A percentile compares a stretch with the other conserved stretches of the same genome.
These are phyloP conservation scores for Lentinus brumalis DNA, from an alignment of 768 basidiomycete species.

Conservation along the genomic window DNA sequence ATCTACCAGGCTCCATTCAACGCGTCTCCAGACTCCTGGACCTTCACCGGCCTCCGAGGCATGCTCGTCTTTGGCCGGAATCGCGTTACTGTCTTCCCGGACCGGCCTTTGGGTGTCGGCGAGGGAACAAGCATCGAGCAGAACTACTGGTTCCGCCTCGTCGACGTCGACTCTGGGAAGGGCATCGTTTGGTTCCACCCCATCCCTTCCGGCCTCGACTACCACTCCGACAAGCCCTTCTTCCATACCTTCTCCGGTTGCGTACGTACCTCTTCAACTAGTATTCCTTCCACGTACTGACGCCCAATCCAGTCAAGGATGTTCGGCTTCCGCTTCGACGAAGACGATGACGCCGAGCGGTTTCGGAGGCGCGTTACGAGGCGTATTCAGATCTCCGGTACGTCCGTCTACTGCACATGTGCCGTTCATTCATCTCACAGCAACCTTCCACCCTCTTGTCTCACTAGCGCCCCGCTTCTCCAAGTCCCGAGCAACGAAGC, in stretches of 20 bases:
- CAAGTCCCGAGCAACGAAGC: conserved; percentile 4
- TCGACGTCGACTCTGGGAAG: conserved; percentile 57
- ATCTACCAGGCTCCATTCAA: conserved; percentile 63
- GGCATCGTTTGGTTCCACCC: conserved; percentile 67
- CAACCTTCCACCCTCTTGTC: neutral
- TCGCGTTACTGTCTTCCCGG: conserved; percentile 18
- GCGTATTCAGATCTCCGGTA: conserved; percentile 48
- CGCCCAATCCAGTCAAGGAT: conserved; percentile 38
- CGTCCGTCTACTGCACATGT: neutral
- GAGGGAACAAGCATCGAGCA: conserved; percentile 30
- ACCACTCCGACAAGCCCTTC: conserved; percentile 84
- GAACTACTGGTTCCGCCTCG: conserved; percentile 64
- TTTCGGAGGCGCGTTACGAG: conserved; percentile 64
- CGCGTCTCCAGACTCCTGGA: conserved; percentile 53
- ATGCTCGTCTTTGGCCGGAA: conserved; percentile 53
- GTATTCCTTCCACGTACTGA: conserved; percentile 22
- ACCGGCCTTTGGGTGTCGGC: conserved; percentile 23
- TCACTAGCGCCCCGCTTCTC: conserved; percentile 9
- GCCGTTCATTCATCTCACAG: conserved; percentile 1
- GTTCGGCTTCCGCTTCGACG: conserved; percentile 59
- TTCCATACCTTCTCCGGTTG: conserved; percentile 89
- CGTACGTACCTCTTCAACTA: conserved; percentile 46
- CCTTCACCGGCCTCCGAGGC: conserved; percentile 60
- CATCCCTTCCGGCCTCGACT: conserved; percentile 61
- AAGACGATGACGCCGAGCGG: conserved; percentile 58